Conservation (phyloP, 2,329 filamentous ascomycete genomes). For the Apiospora pterosperma region DNA sequence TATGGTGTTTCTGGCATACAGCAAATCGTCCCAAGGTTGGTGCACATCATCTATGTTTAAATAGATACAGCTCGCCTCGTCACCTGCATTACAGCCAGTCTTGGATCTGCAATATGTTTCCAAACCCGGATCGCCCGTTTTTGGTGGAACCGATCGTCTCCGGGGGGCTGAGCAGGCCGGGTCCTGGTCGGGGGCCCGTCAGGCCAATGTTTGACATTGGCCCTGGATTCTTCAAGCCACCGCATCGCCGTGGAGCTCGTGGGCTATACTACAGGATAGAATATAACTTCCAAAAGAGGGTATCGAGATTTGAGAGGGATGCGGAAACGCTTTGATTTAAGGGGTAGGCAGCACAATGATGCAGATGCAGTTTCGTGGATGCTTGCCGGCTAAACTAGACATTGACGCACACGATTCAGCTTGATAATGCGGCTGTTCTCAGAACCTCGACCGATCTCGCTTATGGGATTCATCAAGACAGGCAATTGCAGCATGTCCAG, state of each 20-base stretch:
- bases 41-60: background rate
- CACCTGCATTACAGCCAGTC: background rate
- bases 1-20: background rate
- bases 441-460: background rate
- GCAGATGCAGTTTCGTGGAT: background rate
- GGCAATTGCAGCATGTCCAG: background rate
- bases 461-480: background rate
- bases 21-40: background rate
- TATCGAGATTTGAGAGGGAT: background rate
- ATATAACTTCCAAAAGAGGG: background rate
- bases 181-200: background rate
- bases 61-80: background rate
- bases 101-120: background rate
- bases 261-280: background rate
- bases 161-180: background rate
- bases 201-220: background rate
- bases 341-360: background rate
- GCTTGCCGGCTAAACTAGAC: background rate
- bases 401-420: background rate
- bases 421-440: background rate
- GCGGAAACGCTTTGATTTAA: background rate
- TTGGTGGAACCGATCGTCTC: background rate
- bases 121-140: conserved; percentile 1
- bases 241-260: background rate
- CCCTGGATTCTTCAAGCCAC: background rate